phyloP scores from a whole-genome alignment of 805 yeast genomes.

The Yamadazyma phyllophila region DNA sequence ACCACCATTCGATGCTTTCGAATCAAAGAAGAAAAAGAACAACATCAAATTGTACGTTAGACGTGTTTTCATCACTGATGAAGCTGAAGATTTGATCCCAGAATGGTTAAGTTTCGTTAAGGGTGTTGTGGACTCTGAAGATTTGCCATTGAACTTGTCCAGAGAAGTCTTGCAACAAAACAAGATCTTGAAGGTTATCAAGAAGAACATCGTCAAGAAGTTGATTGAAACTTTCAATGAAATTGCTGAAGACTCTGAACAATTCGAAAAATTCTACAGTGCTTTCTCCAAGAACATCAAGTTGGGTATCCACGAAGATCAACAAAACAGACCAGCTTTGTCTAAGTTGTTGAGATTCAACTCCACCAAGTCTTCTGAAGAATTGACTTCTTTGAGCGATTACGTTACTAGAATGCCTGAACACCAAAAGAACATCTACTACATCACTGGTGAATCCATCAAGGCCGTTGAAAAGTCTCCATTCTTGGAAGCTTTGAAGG shows the following conservation, averaged over 20 bases:
- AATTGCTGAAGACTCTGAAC: conserved; percentile 98
- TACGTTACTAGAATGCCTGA: conserved; percentile 99
- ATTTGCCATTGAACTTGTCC: conserved; percentile 98
- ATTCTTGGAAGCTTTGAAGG: conserved; percentile 97
- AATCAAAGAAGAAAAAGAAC: conserved; percentile 98
- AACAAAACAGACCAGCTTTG: conserved; percentile 93
- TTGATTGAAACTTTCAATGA: conserved; percentile 98
- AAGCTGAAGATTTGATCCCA: conserved; percentile 98
- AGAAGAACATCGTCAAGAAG: conserved; percentile 98
- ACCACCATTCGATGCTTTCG: conserved; percentile 98
- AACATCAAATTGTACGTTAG: conserved; percentile 98
- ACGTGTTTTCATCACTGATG: conserved; percentile 99
- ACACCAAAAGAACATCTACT: conserved; percentile 99
- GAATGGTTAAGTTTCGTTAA: conserved; percentile 96
- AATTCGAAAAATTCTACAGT: conserved; percentile 96
- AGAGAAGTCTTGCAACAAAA: conserved; percentile 99
- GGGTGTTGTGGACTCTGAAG: conserved; percentile 99
- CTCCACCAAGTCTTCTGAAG: conserved; percentile 95
- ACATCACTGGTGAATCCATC: conserved; percentile 97
- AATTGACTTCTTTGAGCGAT: conserved; percentile 90
- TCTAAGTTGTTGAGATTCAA: conserved; percentile 96
- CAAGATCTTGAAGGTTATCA: conserved; percentile 98
- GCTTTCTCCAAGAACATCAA: conserved; percentile 98
- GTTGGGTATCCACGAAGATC: conserved; percentile 98
- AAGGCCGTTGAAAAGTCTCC: conserved; percentile 99